These are phyloP conservation scores for Mycena epipterygia DNA, from an alignment of 768 basidiomycete genomes.

Conservation along the genomic window DNA sequence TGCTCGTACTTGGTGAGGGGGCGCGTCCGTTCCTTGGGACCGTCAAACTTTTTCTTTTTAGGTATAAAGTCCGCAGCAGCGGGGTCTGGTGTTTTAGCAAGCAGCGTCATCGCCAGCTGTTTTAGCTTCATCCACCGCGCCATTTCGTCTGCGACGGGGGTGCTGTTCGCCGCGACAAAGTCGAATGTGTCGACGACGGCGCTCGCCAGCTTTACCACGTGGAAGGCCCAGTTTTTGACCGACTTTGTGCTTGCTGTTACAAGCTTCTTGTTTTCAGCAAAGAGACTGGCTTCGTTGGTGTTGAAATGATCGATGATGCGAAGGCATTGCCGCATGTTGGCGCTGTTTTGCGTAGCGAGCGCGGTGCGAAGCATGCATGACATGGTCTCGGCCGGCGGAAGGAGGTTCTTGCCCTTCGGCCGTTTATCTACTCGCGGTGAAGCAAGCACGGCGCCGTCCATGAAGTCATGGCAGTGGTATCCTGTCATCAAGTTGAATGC, in stretches of 20 bases:
- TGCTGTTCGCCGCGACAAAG: constrained; percentile 40
- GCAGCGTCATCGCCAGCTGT: constrained; percentile 30
- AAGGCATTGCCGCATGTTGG: constrained; percentile 70
- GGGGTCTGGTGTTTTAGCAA: constrained; percentile 15
- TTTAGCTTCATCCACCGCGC: constrained; percentile 31
- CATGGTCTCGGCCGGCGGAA: constrained; percentile 66
- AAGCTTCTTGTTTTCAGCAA: constrained; percentile 36
- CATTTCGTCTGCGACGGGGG: constrained; percentile 26
- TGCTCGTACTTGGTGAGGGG: constrained; percentile 26
- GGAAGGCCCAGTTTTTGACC: constrained; percentile 55
- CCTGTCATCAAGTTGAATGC: constrained; percentile 84
- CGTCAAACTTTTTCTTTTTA: neutral
- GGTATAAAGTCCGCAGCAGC: constrained; percentile 24
- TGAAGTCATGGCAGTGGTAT: constrained; percentile 66
- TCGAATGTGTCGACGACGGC: constrained; percentile 58
- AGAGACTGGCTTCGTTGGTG: constrained; percentile 46
- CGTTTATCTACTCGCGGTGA: constrained; percentile 59
- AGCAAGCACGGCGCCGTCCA: constrained; percentile 56
- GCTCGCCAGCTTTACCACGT: constrained; percentile 62
- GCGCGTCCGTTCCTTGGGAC: constrained; percentile 1
- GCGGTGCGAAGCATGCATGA: constrained; percentile 72
- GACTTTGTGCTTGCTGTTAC: constrained; percentile 46
- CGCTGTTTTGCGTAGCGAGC: constrained; percentile 61
- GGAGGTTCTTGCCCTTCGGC: constrained; percentile 57
- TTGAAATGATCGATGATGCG: constrained; percentile 69